Percentiles rank a stretch among this genome's conserved stretches.
Evolutionary conservation across 73 alveolate species (phyloP).

Genomic region (Symbiodinium natans): DNA sequence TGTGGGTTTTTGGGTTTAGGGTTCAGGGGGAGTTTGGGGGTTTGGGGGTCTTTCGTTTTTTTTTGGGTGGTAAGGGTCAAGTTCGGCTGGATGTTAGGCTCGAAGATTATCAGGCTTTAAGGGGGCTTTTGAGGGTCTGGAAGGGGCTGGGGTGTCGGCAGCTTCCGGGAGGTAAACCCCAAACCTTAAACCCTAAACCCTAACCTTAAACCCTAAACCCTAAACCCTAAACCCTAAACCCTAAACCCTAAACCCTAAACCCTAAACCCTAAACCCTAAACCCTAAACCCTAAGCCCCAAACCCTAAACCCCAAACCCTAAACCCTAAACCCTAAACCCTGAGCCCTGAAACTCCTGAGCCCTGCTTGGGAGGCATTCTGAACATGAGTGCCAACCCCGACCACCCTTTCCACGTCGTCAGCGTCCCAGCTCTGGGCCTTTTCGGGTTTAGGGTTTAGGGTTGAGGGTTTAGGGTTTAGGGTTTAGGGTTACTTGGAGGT

Average conservation of each 20-base stretch:
- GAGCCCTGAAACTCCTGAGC: no score
- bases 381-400: constrained; percentile 84
- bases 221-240: not conserved
- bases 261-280: no score
- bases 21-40: not conserved
- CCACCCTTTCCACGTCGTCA: constrained; percentile 66
- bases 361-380: constrained; percentile 25
- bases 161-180: no score
- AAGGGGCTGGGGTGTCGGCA: no score
- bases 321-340: no score
- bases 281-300: no score
- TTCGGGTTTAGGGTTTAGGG: not conserved
- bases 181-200: not conserved
- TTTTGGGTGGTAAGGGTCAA: not conserved
- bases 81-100: not conserved
- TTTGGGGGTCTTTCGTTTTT: not conserved
- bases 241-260: not conserved
- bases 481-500: not conserved
- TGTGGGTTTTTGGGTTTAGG: not conserved
- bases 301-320: no score
- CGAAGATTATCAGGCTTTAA: not conserved
- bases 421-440: not conserved
- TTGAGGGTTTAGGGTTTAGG: not conserved
- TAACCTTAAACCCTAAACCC: not conserved
- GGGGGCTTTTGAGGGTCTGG: no score